These are phyloP conservation scores for Fusarium foetens DNA, from an alignment of 2,329 filamentous ascomycete genomes.

Conservation along the genomic window DNA sequence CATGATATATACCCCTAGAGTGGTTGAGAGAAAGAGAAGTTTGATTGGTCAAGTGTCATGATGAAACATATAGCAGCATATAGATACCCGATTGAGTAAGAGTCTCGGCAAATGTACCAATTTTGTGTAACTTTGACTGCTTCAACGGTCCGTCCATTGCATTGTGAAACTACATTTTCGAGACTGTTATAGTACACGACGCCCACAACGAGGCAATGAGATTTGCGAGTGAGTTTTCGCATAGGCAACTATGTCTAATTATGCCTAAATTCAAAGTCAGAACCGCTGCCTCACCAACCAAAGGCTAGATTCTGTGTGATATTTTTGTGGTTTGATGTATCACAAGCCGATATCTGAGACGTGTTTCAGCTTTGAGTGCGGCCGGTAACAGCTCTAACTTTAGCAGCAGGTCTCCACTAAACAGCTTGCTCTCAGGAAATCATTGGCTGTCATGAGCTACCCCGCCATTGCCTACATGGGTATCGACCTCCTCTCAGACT, in stretches of 20 bases:
- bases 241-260: background rate
- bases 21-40: background rate
- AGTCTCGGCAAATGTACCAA: background rate
- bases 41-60: background rate
- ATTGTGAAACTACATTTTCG: conserved; percentile 12
- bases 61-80: conserved; percentile 12
- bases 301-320: background rate
- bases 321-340: conserved; percentile 7
- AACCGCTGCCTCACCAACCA: background rate
- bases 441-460: conserved; percentile 33
- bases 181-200: background rate
- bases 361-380: conserved; percentile 35
- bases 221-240: background rate
- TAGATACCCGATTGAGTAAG: conserved; percentile 28
- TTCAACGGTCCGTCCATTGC: background rate
- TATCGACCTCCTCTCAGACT: conserved; percentile 20
- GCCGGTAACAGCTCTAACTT: conserved; percentile 24
- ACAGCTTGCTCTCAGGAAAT: background rate
- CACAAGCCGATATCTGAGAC: conserved; percentile 38
- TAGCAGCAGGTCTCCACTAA: conserved; percentile 23
- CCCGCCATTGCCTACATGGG: conserved; percentile 31
- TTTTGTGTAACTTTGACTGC: conserved; percentile 1
- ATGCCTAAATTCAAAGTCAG: background rate
- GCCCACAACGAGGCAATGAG: background rate
- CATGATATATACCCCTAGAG: conserved; percentile 10